phyloP scores from a whole-genome alignment of 441 rosid genomes.

The Daphne laureola region DNA sequence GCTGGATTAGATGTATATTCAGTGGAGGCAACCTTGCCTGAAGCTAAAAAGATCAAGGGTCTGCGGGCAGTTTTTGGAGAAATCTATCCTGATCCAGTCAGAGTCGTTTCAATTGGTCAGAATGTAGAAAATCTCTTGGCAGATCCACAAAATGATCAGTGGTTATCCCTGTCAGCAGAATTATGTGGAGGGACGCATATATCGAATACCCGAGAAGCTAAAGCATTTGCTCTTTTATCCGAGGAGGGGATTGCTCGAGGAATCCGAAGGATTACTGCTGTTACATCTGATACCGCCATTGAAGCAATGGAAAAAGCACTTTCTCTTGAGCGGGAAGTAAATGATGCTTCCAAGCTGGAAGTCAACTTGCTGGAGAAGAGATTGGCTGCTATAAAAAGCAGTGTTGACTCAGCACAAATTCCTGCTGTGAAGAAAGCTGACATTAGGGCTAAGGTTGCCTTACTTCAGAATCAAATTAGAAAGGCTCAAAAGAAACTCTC shows the following conservation, averaged over 20 bases:
- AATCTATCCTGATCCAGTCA: constrained; percentile 96
- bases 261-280: constrained; percentile 81
- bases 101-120: constrained; percentile 86
- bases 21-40: constrained; percentile 65
- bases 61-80: constrained; percentile 98
- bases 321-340: constrained; percentile 60
- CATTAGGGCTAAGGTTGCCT: constrained; percentile 61
- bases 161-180: constrained; percentile 74
- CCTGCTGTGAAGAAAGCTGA: constrained; percentile 91
- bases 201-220: constrained; percentile 87
- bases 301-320: constrained; percentile 60
- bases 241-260: constrained; percentile 99
- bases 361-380: constrained; percentile 81
- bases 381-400: constrained; percentile 76
- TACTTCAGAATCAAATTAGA: constrained; percentile 66
- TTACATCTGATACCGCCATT: constrained; percentile 71
- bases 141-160: constrained; percentile 75
- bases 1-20: constrained; percentile 78
- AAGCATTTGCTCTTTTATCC: constrained; percentile 85
- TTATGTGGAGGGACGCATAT: constrained; percentile 93
- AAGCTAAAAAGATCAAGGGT: constrained; percentile 78
- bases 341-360: constrained; percentile 49
- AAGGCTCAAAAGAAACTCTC: constrained; percentile 88
- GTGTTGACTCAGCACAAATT: constrained; percentile 62
- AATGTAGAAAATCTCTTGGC: constrained; percentile 75